phyloP scores from a whole-genome alignment of 192 early-diverging fungal genomes.

The Gaertneriomyces semiglobifer region DNA sequence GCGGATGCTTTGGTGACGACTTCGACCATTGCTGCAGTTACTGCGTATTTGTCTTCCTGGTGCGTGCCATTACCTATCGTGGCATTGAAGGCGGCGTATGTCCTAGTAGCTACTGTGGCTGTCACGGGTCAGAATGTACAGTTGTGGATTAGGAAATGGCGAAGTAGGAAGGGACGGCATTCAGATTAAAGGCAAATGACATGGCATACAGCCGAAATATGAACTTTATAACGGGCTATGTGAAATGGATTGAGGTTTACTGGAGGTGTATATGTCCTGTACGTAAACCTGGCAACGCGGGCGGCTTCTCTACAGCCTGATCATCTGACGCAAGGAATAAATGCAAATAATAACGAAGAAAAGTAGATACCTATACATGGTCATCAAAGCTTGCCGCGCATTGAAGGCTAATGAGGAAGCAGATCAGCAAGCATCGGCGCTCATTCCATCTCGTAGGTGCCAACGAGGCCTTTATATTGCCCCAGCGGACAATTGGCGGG shows the following conservation, averaged over 20 bases:
- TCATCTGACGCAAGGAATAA: too few relatives aligned
- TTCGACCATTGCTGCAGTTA: not conserved
- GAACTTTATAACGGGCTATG: too few relatives aligned
- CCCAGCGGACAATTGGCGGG: not conserved
- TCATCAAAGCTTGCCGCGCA: too few relatives aligned
- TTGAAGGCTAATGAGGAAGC: too few relatives aligned
- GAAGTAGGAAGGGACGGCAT: conserved; percentile 19
- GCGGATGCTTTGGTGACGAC: not conserved
- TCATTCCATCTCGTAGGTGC: not conserved
- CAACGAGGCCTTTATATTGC: not conserved
- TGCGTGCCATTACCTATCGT: conserved; percentile 14
- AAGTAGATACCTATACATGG: too few relatives aligned
- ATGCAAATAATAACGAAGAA: too few relatives aligned
- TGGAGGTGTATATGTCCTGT: too few relatives aligned
- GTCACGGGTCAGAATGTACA: conserved; percentile 9
- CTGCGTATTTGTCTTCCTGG: conserved; percentile 13
- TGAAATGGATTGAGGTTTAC: too few relatives aligned
- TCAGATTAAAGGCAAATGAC: conserved; percentile 3
- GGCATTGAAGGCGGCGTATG: conserved; percentile 16
- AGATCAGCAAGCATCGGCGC: not conserved
- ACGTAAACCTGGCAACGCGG: too few relatives aligned
- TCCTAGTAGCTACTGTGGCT: conserved; percentile 13
- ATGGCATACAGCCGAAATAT: too few relatives aligned
- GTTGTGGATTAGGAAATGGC: conserved; percentile 17
- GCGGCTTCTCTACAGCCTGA: too few relatives aligned